Percentiles rank a stretch among this genome's conserved stretches.
These are phyloP conservation scores for Potentilla sterilis DNA, from an alignment of 306 rosid species.

Conservation along the genomic window DNA sequence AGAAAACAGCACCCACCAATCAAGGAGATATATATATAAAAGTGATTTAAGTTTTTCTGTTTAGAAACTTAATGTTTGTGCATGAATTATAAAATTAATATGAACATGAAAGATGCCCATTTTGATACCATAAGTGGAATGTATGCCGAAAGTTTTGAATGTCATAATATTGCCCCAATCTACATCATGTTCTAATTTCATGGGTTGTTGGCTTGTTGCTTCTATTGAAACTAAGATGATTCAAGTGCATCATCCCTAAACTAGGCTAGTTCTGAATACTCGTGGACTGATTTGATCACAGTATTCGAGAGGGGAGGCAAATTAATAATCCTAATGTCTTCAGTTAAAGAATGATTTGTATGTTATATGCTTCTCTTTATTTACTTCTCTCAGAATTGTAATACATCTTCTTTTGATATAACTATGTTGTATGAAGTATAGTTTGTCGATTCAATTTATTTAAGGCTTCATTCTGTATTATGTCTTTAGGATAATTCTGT, in stretches of 20 bases:
- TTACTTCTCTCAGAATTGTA: neutral
- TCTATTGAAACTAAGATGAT: neutral
- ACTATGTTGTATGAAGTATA: neutral
- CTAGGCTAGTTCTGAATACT: neutral
- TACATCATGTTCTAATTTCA: too few relatives aligned
- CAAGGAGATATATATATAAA: neutral
- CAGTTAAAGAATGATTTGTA: neutral
- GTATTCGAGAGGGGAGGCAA: neutral
- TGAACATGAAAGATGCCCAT: neutral
- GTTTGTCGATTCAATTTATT: neutral
- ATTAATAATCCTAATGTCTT: neutral
- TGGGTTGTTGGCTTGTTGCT: neutral
- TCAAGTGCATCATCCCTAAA: neutral
- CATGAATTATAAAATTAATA: neutral
- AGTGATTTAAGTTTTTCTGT: neutral
- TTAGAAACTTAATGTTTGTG: neutral
- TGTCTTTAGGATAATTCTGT: neutral
- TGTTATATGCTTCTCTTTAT: neutral
- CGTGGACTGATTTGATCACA: slow-evolving; percentile 3
- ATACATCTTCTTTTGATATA: too few relatives aligned
- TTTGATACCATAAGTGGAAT: neutral
- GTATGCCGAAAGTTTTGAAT: neutral
- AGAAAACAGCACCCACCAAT: neutral
- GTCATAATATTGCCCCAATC: too few relatives aligned
- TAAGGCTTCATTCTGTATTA: neutral